These are phyloP conservation scores for Fabrea salina DNA, from an alignment of 169 alveolate genomes.

Conservation along the genomic window DNA sequence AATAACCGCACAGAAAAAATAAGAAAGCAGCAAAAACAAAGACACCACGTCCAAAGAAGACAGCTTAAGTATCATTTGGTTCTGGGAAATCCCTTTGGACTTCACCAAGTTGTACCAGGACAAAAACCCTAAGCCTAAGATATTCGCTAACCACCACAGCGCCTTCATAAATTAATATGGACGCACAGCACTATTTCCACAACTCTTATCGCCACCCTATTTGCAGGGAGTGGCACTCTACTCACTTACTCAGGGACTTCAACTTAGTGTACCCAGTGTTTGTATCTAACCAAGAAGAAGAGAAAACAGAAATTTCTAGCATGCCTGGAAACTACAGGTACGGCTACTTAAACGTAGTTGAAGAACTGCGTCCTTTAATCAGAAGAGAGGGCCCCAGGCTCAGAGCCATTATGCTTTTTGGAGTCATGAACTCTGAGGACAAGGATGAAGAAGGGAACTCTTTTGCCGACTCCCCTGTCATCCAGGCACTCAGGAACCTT, in stretches of 20 bases:
- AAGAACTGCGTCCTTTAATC: slow-evolving; percentile 39
- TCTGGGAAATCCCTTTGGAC: too few relatives aligned
- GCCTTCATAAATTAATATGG: not conserved
- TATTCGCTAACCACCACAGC: too few relatives aligned
- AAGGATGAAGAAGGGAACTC: slow-evolving; percentile 40
- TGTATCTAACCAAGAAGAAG: slow-evolving; percentile 42
- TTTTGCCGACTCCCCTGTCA: slow-evolving; percentile 44
- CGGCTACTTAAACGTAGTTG: slow-evolving; percentile 49
- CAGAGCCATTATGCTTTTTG: slow-evolving; percentile 36
- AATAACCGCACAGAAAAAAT: too few relatives aligned
- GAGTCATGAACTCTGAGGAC: slow-evolving; percentile 20
- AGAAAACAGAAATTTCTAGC: slow-evolving; percentile 45
- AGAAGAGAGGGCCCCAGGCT: slow-evolving; percentile 25
- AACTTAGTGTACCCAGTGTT: slow-evolving; percentile 56
- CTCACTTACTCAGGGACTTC: slow-evolving; percentile 22
- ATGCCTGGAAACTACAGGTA: slow-evolving; percentile 57
- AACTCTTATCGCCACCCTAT: slow-evolving; percentile 32
- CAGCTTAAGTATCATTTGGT: too few relatives aligned
- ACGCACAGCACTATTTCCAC: slow-evolving; percentile 30
- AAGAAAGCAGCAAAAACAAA: too few relatives aligned
- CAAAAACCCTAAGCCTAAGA: too few relatives aligned
- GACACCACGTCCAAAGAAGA: too few relatives aligned
- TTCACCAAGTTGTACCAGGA: too few relatives aligned
- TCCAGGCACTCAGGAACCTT: slow-evolving; percentile 41
- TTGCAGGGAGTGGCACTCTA: slow-evolving; percentile 38